These are phyloP conservation scores for Xylariaceae sp. DNA, from an alignment of 2,329 filamentous ascomycete species.

Conservation along the genomic window DNA sequence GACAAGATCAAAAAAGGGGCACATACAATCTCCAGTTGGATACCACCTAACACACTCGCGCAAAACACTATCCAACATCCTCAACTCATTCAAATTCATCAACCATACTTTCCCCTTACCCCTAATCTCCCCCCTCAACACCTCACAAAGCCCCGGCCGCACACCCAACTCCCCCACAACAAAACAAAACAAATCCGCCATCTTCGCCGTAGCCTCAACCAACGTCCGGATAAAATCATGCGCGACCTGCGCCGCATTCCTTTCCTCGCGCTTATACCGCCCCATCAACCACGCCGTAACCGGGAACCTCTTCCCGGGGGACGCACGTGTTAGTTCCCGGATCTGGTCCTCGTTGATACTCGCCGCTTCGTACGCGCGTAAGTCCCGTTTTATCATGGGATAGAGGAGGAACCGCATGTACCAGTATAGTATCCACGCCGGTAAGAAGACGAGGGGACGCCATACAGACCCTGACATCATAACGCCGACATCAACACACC, in stretches of 20 bases:
- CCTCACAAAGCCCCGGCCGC: background rate
- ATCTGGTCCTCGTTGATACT: background rate
- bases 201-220: background rate
- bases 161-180: background rate
- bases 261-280: background rate
- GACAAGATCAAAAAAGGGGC: too few species aligned
- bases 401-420: conserved; percentile 12
- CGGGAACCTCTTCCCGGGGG: conserved; percentile 10
- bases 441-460: conserved; percentile 4
- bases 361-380: background rate
- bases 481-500: conserved; percentile 8
- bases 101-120: background rate
- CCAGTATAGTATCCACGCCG: conserved; percentile 6
- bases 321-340: conserved; percentile 1
- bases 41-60: background rate
- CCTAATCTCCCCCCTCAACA: background rate
- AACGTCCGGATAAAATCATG: background rate
- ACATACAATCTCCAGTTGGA: background rate
- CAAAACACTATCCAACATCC: background rate
- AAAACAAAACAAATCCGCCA: background rate
- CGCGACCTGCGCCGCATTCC: background rate
- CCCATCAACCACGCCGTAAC: conserved; percentile 1
- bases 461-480: conserved; percentile 1
- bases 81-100: background rate
- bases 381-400: conserved; percentile 4